A percentile compares a stretch with the other conserved stretches of the same genome.
Conservation (phyloP, 139 green algal species). For the Microglena sp. region DNA sequence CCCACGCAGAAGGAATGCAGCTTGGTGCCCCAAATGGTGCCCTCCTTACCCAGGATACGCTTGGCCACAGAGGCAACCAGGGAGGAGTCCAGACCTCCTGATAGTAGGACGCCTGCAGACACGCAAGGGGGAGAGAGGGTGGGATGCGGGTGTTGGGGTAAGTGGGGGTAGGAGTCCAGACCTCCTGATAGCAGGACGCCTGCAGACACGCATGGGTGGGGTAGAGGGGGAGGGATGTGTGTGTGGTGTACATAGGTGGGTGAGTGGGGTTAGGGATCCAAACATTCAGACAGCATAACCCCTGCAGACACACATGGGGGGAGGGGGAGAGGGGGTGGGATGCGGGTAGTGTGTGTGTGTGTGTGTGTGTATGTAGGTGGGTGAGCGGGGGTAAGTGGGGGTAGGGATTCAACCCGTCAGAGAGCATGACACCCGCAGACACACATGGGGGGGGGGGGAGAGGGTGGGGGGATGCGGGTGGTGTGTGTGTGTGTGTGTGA, state of each 20-base stretch:
- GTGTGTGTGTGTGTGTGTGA: no score
- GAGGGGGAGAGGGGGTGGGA: no score
- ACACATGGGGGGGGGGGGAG: no score
- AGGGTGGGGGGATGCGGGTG: no score
- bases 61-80: conserved; percentile 78
- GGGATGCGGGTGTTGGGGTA: not conserved
- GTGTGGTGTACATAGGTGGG: not conserved
- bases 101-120: conserved; percentile 77
- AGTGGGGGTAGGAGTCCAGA: not conserved
- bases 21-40: conserved; percentile 35
- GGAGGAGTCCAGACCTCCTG: conserved; percentile 86
- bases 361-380: no score
- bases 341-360: no score
- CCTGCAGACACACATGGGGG: no score
- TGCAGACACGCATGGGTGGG: not conserved
- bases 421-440: no score
- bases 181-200: conserved; percentile 4
- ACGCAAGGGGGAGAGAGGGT: not conserved
- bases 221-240: not conserved
- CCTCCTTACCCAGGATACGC: conserved; percentile 15
- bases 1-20: conserved; percentile 90
- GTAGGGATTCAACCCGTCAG: no score
- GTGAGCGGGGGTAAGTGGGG: no score
- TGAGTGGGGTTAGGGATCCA: no score
- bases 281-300: no score